Evolutionary conservation across 2,329 filamentous ascomycete species (phyloP).

Genomic region (Cladophialophora psammophila): DNA sequence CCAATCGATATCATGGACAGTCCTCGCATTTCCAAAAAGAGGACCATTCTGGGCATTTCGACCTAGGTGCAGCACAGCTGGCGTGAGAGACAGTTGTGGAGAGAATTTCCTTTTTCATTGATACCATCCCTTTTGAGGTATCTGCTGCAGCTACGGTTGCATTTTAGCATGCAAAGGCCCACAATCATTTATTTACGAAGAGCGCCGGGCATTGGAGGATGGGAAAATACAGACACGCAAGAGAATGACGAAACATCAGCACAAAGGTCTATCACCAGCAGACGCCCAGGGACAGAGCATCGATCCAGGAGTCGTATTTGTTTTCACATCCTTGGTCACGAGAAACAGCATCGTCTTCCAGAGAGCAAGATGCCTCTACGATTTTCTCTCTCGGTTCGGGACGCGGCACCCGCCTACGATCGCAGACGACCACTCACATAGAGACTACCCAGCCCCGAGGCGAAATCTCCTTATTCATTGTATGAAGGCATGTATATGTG

Average conservation of each 20-base stretch:
- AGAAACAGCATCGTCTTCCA: conserved; percentile 27
- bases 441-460: conserved; percentile 35
- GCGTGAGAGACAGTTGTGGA: neutral
- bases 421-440: conserved; percentile 31
- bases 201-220: conserved; percentile 28
- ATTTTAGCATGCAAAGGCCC: conserved; percentile 7
- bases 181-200: conserved; percentile 32
- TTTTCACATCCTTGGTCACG: conserved; percentile 20
- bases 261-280: conserved; percentile 23
- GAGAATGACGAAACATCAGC: conserved; percentile 14
- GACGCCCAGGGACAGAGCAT: conserved; percentile 29
- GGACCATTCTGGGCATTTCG: conserved; percentile 51
- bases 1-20: conserved; percentile 53
- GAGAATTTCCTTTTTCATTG: conserved; percentile 16
- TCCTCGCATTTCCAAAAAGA: conserved; percentile 54
- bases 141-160: conserved; percentile 10
- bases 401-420: conserved; percentile 26
- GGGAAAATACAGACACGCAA: conserved; percentile 15
- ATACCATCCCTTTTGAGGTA: conserved; percentile 24
- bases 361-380: conserved; percentile 31
- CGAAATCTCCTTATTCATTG: conserved; percentile 34
- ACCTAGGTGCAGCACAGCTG: conserved; percentile 37
- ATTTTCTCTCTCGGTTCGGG: conserved; percentile 31
- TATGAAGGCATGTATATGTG: conserved; percentile 31
- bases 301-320: conserved; percentile 29